Conservation (phyloP, 2,329 filamentous ascomycete species). For the Fusarium citri region DNA sequence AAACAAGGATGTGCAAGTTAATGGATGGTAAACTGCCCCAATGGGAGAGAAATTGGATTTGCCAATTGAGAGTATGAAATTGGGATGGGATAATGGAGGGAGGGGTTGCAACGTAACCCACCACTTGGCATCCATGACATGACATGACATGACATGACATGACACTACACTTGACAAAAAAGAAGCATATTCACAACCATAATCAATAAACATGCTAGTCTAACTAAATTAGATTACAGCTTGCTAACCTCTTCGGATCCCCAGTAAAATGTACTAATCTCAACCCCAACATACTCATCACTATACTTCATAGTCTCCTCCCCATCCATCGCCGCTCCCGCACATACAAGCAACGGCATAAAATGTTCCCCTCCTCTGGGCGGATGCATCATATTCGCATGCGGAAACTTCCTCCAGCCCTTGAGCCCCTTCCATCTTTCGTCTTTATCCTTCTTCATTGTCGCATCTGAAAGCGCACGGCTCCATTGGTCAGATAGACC, state of each 20-base stretch:
- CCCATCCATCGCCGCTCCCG: slow-evolving; percentile 60
- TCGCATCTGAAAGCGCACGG: slow-evolving; percentile 56
- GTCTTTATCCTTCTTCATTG: slow-evolving; percentile 48
- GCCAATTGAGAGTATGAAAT: slow-evolving; percentile 4
- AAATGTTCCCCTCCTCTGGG: slow-evolving; percentile 67
- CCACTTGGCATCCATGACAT: not conserved
- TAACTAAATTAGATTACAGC: not conserved
- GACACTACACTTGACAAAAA: not conserved
- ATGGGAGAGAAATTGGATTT: slow-evolving; percentile 7
- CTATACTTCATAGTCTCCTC: slow-evolving; percentile 58
- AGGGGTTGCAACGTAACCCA: not conserved
- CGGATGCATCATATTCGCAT: slow-evolving; percentile 66
- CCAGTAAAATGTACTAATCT: slow-evolving; percentile 69
- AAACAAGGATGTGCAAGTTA: not conserved
- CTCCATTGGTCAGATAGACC: slow-evolving; percentile 58
- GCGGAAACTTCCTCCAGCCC: slow-evolving; percentile 61
- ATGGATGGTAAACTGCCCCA: slow-evolving; percentile 3
- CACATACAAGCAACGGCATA: slow-evolving; percentile 68
- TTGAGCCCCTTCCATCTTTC: slow-evolving; percentile 56
- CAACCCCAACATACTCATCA: slow-evolving; percentile 62
- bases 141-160: too few relatives aligned
- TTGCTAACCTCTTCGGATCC: slow-evolving; percentile 46
- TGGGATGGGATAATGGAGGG: not conserved
- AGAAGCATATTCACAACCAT: slow-evolving; percentile 27
- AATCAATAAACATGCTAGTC: not conserved